Base-by-base conservation (phyloP, 1,284 basidiomycete genomes). In the Boletellus deceptivus region DNA sequence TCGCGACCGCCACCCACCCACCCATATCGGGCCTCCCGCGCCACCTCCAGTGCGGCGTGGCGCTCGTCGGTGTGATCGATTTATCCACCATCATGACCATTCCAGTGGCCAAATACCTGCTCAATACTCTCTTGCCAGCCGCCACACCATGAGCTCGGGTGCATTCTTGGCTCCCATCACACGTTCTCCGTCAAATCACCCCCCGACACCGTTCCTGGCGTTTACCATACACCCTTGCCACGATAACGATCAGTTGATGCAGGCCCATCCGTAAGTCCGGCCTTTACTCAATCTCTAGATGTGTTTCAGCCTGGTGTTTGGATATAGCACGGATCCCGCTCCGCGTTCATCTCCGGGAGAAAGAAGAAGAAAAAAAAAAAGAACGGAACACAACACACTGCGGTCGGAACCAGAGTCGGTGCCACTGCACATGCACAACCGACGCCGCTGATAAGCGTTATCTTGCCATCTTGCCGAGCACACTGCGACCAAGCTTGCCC, bases 371-470 rank as follows among this genome's bases (percentile, higher is more conserved):
- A 13, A 31, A 31, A 31, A 31, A 31, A 31, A 31, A 31, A 31
- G 10, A 31, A 31, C 9, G 13, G 10, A 31, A 31, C 13, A 29
- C 13, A 31, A 31, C 8, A 31, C 29, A 31, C 10, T 13, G 9
- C 29, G 29, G 29, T 39, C 7, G 18, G 24, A 33, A 13, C 13
- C 35, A 24, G 7, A 33, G 17, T 41, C 27, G 18, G 22, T 47
- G 27, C 11, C 20, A 42, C 48, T 52, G 31, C 48, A 31, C 17
- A 24, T 16, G 11, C 29, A 47, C 36, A 34, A 48, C 57, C 46
- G 46, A 10, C 49, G 39, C 48, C 56, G 43, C 45, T 6, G 46
- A 46, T 50, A 52, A 53, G 36, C 49, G 53, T 47, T 63, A 61
- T 60, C 59, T 38, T 16, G 5, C 27, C 43, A 46, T 55, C 50